Conservation (phyloP, 495 filamentous ascomycete species). For the Podospora appendiculata region DNA sequence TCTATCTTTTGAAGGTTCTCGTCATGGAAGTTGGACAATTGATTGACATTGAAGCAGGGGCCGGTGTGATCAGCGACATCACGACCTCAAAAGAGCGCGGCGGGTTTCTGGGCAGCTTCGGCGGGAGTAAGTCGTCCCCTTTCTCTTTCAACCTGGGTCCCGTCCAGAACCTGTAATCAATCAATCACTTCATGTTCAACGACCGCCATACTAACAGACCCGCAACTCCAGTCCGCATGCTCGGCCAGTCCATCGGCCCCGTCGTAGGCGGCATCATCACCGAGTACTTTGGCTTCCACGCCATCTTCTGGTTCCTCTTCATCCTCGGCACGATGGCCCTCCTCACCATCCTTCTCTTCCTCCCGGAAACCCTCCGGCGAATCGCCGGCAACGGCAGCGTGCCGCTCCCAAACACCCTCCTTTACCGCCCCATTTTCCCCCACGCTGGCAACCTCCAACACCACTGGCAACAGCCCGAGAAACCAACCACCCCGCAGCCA, state of each 20-base stretch:
- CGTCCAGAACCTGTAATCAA: background rate
- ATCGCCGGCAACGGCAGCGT: conserved; percentile 54
- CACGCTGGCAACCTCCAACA: conserved; percentile 40
- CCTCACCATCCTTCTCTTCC: conserved; percentile 34
- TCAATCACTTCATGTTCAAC: background rate
- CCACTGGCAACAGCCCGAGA: conserved; percentile 5
- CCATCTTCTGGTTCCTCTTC: conserved; percentile 61
- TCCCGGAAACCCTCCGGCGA: conserved; percentile 57
- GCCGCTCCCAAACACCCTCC: conserved; percentile 9
- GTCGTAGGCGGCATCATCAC: conserved; percentile 56
- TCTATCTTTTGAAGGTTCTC: background rate
- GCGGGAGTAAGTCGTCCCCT: conserved; percentile 12
- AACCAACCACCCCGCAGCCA: conserved; percentile 29
- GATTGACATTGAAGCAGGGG: conserved; percentile 15
- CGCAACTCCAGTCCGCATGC: conserved; percentile 22
- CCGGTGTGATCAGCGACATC: conserved; percentile 49
- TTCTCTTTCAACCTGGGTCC: background rate
- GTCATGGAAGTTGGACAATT: too few relatives aligned
- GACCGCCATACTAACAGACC: background rate
- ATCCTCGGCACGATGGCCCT: conserved; percentile 39
- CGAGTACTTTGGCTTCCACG: conserved; percentile 55
- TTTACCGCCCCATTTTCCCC: conserved; percentile 15
- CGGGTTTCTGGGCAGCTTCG: conserved; percentile 45
- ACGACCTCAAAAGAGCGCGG: conserved; percentile 42
- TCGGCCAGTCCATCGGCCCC: conserved; percentile 49